phyloP scores from a whole-genome alignment of 345 rosid genomes.

The Anastatica hierochuntica region DNA sequence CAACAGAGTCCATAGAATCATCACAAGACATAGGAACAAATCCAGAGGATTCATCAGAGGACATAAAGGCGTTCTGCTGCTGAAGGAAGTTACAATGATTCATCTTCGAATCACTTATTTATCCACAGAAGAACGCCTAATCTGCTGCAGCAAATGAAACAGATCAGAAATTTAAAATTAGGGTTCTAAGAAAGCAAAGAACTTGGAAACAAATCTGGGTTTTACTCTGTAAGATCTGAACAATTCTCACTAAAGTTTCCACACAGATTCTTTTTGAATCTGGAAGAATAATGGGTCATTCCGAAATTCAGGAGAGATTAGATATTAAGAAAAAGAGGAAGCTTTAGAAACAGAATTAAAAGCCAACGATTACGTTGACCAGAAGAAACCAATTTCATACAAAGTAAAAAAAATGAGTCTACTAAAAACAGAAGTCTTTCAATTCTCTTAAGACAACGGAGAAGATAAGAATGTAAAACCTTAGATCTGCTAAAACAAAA shows the following conservation, averaged over 20 bases:
- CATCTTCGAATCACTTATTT: constrained; percentile 47
- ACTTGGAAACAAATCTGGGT: too few species aligned
- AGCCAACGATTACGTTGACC: constrained; percentile 17
- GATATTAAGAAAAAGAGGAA: constrained; percentile 4
- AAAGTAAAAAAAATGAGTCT: neutral
- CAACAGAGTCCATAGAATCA: constrained; percentile 48
- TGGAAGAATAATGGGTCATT: too few species aligned
- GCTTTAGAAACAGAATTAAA: constrained; percentile 11
- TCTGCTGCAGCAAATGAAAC: constrained; percentile 1
- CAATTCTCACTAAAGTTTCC: too few species aligned
- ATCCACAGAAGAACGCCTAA: too few species aligned
- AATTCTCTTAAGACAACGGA: neutral
- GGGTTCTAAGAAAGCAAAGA: neutral
- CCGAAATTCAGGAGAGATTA: neutral
- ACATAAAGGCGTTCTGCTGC: constrained; percentile 68
- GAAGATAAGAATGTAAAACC: neutral
- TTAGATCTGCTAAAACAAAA: constrained; percentile 11
- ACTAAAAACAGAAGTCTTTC: constrained; percentile 1
- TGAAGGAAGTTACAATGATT: constrained; percentile 52
- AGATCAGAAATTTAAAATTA: neutral
- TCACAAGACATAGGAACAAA: too few species aligned
- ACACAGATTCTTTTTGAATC: too few species aligned
- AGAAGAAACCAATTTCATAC: constrained; percentile 12
- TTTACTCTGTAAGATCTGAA: too few species aligned
- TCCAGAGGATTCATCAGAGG: constrained; percentile 51